Base-by-base conservation (phyloP, 805 yeast species). In the Cyberlindnera nakhonratchasimensis region DNA sequence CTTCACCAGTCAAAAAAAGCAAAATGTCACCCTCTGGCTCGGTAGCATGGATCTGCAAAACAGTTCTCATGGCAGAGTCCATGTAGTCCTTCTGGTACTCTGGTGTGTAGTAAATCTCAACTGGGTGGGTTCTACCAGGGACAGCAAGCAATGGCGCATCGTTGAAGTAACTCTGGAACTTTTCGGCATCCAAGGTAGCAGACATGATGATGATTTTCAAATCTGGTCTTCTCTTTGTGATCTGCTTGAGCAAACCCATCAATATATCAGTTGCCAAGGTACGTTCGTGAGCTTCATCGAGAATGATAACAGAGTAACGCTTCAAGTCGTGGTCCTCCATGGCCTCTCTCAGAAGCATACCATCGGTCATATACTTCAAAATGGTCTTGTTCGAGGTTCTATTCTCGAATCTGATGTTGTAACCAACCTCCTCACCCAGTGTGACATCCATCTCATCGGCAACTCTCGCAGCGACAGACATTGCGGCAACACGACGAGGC, bases 251-350 rank as follows among this genome's bases (percentile, higher is more conserved):
- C 47, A 91, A 70, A 47, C 98, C 98, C 98, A 91, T 91, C 52
- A 91, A 70, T 46, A 91, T 91, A 75, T 91, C 99, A 0, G 99
- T 91, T 26, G 98, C 88, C 55, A 91, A 72, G 0, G 99, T 93
- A 64, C 99, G 82, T 67, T 91, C 99, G 70, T 91, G 99, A 34
- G 98, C 98, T 71, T 91, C 99, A 75, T 91, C 99, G 47, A 91
- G 71, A 51, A 91, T 88, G 47, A 91, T 86, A 57, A 96, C 91
- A 14, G 95, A 83, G 64, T 91, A 91, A 51, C 83, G 73, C 5
- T 69, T 66, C 62, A 91, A 71, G 46, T 82, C 77, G 54, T 88
- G 96, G 62, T 91, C 99, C 51, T 85, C 93, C 98, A 93, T 90
- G 22, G 97, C 97, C 67, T 91, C 99, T 59, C 97, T 78, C 53